Evolutionary conservation across 148 eudicot genomes (phyloP), one percentile per base, ranked within the genome.

Genomic region (Chenopodium album): DNA sequence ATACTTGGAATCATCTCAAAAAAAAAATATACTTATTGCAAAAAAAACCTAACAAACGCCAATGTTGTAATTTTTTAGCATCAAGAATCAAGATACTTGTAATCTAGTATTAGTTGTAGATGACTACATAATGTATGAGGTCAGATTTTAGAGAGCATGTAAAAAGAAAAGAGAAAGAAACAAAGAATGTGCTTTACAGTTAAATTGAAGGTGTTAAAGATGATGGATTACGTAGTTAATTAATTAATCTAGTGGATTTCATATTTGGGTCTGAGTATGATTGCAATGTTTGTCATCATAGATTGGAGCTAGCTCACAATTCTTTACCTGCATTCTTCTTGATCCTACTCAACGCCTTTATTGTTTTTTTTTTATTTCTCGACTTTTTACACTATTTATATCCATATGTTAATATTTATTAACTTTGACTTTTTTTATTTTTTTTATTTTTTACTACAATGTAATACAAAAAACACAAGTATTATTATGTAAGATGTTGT

Each of bases 201-300:
- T 72, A 72, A 72, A 0, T 44, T 44, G 75, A 46, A 7, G 31
- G 2, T 46, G 16, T 46, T 72, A 72, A 22, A 26, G 26, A 72
- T 44, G 31, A 41, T 41, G 44, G 44, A 41, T 41, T 41, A 41
- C 44, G 44, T 41, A 41, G 44, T 41, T 41, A 41, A 41, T 41
- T 41, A 37, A 41, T 6, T 41, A 41, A n/a, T 1, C 4, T 44
- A 46, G 75, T 72, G 56, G 75, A 72, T 72, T 22, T 46, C 56
- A 22, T n/a, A 72, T 72, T 72, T 9, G 29, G 47, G 56, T 72
- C 12, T 71, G 75, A 72, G 75, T 72, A 72, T 72, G 75, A 72
- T 22, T 20, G 54, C 75, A 72, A 72, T 44, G 56, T 72, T 72
- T 72, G 23, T 1, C 23, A 72, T 20, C 12, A 72, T 41, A 72